Evolutionary conservation across 192 early-diverging fungal species (phyloP).

Genomic region (Chytriomyces sp.): DNA sequence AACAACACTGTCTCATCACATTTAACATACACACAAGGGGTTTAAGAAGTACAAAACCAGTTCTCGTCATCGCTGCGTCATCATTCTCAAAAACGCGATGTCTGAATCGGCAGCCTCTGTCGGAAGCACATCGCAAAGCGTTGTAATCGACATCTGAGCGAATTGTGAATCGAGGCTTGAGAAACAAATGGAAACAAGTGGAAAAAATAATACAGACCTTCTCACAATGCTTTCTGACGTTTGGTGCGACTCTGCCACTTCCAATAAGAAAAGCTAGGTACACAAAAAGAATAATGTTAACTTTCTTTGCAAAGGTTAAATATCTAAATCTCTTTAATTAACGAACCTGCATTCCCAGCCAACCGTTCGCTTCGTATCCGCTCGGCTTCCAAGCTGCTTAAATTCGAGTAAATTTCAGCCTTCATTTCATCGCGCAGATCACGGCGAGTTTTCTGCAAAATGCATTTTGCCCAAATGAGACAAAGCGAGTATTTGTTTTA

Average conservation of each 20-base stretch:
- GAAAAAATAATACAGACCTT: not conserved
- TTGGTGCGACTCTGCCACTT: not conserved
- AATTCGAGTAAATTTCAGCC: not conserved
- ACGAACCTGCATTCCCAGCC: not conserved
- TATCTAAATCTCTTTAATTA: not conserved
- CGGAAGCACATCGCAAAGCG: not conserved
- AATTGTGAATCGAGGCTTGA: not conserved
- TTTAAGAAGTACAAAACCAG: not conserved
- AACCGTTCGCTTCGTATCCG: not conserved
- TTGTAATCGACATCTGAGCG: constrained; percentile 1
- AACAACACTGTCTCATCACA: not conserved
- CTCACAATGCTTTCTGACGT: not conserved
- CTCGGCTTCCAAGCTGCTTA: not conserved
- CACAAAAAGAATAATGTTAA: not conserved
- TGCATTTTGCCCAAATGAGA: not conserved
- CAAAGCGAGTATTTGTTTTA: not conserved
- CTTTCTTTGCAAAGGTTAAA: not conserved
- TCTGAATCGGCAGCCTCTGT: not conserved
- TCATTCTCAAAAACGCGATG: not conserved
- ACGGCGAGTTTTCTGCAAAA: not conserved
- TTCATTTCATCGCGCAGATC: not conserved
- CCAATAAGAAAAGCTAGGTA: not conserved
- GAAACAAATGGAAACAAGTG: not conserved
- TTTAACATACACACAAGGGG: not conserved
- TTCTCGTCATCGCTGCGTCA: not conserved